Base-by-base conservation (phyloP, 139 green algal genomes). In the Tetradesmus lagerheimii region DNA sequence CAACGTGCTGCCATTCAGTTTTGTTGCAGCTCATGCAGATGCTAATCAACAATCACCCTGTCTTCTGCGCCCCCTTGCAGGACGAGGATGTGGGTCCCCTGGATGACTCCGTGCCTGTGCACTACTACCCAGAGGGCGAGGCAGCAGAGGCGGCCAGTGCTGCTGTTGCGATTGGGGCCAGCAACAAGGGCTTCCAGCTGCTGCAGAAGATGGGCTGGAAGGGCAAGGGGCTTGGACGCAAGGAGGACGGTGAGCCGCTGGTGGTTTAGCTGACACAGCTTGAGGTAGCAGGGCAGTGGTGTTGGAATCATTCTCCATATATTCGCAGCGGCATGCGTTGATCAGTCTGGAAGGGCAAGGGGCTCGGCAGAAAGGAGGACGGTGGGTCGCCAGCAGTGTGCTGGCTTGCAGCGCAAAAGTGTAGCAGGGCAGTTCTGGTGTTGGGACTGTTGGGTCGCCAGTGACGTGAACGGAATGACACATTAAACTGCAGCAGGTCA, bases 181-280 rank as follows among this genome's bases (percentile, higher is more conserved):
- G 35, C 66, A 99, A 99, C 90, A 92, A 96, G 12, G 97, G 97
- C 45, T 99, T 94, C 91, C 89, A 92, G 47, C 89, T 99, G 92
- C 92, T 99, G 87, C 92, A 95, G 85, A 94, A 94, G 31, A 96
- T 99, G 96, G 97, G 97, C 12, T 99, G 97, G 97, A 91, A 62
- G 14, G 97, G 97, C 35, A 94, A 91, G 77, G 97, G 96, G 0
- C 93, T 98, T 1, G 97, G 97, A 12, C 89, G 90, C 16, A 91
- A 96, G 6, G 95, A 96, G 75, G 79, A 95, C 45, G 95, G 95
- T 97, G 88, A 79, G 93, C 43, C 27, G n/a, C 66, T 2, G 6
- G 25, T 23, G 14, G 66, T 12, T 37, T 0, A 16, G 12, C 29
- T 77, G 29, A 34, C 62, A 11, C 62, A 74, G 62, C 62, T 4